A percentile compares a stretch with the other conserved stretches of the same genome.
Conservation (phyloP, 1,284 basidiomycete species). For the Pyrrhoderma noxium region DNA sequence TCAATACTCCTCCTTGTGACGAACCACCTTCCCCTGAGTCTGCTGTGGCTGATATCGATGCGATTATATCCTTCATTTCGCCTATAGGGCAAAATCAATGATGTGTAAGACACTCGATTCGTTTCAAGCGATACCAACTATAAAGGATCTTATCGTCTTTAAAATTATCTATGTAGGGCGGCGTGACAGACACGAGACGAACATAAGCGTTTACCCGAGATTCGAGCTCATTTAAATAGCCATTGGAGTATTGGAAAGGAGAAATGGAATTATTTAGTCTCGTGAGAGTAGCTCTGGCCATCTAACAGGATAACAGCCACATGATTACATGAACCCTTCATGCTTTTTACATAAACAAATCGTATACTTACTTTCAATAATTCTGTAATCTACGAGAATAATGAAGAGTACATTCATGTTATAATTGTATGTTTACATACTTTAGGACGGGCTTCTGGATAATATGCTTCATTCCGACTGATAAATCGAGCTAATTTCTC, state of each 20-base stretch:
- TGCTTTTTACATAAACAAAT: not conserved
- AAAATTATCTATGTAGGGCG: not conserved
- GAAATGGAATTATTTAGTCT: not conserved
- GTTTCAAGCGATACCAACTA: not conserved
- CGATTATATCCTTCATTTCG: conserved; percentile 9
- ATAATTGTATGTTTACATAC: conserved; percentile 2
- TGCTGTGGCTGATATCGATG: not conserved
- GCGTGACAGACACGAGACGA: not conserved
- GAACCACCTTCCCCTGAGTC: not conserved
- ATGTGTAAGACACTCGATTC: too few relatives aligned
- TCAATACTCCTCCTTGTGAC: too few relatives aligned
- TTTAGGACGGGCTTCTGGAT: conserved; percentile 11
- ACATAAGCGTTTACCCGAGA: conserved; percentile 5
- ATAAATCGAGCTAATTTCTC: conserved; percentile 8
- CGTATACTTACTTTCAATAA: not conserved
- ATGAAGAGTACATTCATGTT: not conserved
- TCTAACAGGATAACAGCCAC: not conserved
- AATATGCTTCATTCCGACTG: conserved; percentile 10
- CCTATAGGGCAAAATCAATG: not conserved
- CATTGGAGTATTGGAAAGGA: not conserved
- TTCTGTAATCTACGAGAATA: not conserved
- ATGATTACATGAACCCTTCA: not conserved
- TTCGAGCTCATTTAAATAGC: not conserved
- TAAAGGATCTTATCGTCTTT: not conserved
- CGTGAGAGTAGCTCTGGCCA: conserved; percentile 10